Evolutionary conservation across 2,329 filamentous ascomycete genomes (phyloP), one percentile per base, ranked within the genome.

Genomic region (Purpureocillium lavendulum): DNA sequence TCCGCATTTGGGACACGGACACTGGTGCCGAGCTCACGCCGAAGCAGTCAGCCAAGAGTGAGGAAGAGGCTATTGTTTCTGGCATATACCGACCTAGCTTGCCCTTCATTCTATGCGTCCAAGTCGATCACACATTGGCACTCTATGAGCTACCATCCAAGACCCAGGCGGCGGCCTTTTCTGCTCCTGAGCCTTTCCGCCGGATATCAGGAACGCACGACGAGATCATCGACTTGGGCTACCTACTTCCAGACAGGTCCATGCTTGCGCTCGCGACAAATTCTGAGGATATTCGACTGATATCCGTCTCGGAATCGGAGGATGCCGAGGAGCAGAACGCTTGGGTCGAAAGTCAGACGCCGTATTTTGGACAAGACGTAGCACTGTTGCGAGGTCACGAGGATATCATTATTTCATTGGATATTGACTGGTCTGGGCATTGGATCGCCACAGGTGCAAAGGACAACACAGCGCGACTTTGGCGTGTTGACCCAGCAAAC

Each of bases 361-460:
- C 67, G 17, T 92, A 89, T 56, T 96, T 97, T 58, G 92, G 92
- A 12, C 86, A 89, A 44, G 92, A 98, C 54, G 73, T 95, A 30
- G 86, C 82, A 2, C 69, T 92, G 17, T 71, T 98, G 2, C 87
- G 86, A 55, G 92, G 92, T 1, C 92, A 98, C 51, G 82, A 89
- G 36, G 92, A 98, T 50, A 96, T 98, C 38, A 85, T 98, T 44
- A 94, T 98, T 50, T 89, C 88, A 42, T 69, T 98, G 31, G 89
- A 96, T 57, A 81, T 87, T 3, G 92, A 98, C 62, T 95, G 88
- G 87, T 97, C 92, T 9, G 94, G 94, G 1, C 82, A 92, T 58
- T 98, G 92, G 92, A 76, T 98, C 30, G 90, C 84, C 11, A 97
- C 92, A 2, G 92, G 90, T 39, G 87, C 92, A 16, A 98, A 98